Percentiles rank a stretch among this genome's conserved stretches.
Conservation (phyloP, 352 stramenopile species). For the Thraustochytrium sp. region DNA sequence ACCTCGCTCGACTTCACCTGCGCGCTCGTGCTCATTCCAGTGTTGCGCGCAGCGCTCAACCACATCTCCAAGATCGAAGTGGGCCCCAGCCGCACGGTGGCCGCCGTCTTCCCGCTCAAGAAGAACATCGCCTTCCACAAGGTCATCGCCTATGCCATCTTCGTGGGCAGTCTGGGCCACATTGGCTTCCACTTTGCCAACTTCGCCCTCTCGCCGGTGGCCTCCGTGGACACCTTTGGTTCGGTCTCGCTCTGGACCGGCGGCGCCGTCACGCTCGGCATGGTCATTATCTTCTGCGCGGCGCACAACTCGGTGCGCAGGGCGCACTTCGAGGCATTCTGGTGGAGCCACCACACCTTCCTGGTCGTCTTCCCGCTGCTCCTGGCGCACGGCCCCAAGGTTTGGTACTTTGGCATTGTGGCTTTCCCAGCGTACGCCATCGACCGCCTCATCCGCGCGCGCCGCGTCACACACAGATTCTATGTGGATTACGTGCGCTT, state of each 20-base stretch:
- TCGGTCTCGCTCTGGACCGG: constrained; percentile 43
- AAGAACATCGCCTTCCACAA: constrained; percentile 58
- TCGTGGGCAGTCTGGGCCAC: constrained; percentile 47
- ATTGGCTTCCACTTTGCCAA: constrained; percentile 52
- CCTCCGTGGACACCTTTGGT: constrained; percentile 48
- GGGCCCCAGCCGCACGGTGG: constrained; percentile 29
- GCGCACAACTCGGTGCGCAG: constrained; percentile 44
- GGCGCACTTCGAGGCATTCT: constrained; percentile 53
- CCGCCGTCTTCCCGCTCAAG: constrained; percentile 48
- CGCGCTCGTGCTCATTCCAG: constrained; percentile 50
- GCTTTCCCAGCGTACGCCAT: constrained; percentile 48
- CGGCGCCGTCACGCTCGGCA: constrained; percentile 47
- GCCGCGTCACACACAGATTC: constrained; percentile 44
- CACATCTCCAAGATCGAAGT: constrained; percentile 47
- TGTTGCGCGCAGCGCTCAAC: constrained; percentile 43
- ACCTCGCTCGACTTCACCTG: constrained; percentile 54
- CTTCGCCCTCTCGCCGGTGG: constrained; percentile 26
- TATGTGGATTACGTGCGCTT: constrained; percentile 50
- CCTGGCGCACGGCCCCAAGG: constrained; percentile 52
- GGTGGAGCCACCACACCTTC: constrained; percentile 49
- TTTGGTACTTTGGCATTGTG: constrained; percentile 39
- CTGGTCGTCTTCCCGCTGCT: constrained; percentile 49
- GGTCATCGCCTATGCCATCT: constrained; percentile 49
- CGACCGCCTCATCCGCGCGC: constrained; percentile 48
- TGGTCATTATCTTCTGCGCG: constrained; percentile 52